A percentile compares a stretch with the other conserved stretches of the same genome.
Conservation (phyloP, 148 eudicot genomes). For the Cornus kousa region DNA sequence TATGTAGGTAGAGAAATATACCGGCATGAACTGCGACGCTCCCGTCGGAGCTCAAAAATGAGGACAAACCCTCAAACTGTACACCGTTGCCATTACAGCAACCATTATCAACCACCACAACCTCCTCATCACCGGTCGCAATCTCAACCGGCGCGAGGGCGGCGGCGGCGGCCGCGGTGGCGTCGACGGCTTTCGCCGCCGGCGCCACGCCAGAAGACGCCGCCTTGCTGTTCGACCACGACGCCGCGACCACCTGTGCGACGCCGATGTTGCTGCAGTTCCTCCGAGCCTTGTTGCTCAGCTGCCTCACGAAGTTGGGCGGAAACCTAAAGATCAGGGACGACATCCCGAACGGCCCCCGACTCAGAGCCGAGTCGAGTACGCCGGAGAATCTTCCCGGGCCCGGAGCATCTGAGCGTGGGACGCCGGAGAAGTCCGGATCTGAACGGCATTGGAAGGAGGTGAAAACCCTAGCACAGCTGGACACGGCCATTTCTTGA, state of each 20-base stretch:
- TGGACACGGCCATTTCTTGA: slow-evolving; percentile 58
- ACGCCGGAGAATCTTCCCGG: slow-evolving; percentile 23
- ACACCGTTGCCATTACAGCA: slow-evolving; percentile 20
- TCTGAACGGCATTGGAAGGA: slow-evolving; percentile 67
- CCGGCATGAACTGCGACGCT: slow-evolving; percentile 93
- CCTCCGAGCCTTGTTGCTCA: slow-evolving; percentile 79
- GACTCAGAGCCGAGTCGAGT: neutral
- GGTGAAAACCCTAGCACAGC: slow-evolving; percentile 53
- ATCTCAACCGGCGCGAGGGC: slow-evolving; percentile 32
- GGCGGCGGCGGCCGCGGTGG: slow-evolving; percentile 26
- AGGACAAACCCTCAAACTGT: slow-evolving; percentile 25
- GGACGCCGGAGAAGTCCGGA: slow-evolving; percentile 48
- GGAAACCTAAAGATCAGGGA: slow-evolving; percentile 68
- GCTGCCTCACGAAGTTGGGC: slow-evolving; percentile 79
- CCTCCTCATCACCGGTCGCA: slow-evolving; percentile 23
- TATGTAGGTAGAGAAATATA: slow-evolving; percentile 14
- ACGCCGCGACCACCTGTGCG: slow-evolving; percentile 77
- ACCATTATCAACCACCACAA: slow-evolving; percentile 19
- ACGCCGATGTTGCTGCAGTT: slow-evolving; percentile 94
- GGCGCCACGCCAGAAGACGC: slow-evolving; percentile 8
- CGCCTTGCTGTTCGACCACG: slow-evolving; percentile 54
- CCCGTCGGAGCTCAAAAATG: slow-evolving; percentile 71
- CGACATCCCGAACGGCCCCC: slow-evolving; percentile 30
- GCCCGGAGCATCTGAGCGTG: slow-evolving; percentile 23
- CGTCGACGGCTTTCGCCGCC: slow-evolving; percentile 20